Percentiles rank a stretch among this genome's conserved stretches.
These are phyloP conservation scores for Hypoxylon sp. DNA, from an alignment of 2,329 filamentous ascomycete genomes.

Conservation along the genomic window DNA sequence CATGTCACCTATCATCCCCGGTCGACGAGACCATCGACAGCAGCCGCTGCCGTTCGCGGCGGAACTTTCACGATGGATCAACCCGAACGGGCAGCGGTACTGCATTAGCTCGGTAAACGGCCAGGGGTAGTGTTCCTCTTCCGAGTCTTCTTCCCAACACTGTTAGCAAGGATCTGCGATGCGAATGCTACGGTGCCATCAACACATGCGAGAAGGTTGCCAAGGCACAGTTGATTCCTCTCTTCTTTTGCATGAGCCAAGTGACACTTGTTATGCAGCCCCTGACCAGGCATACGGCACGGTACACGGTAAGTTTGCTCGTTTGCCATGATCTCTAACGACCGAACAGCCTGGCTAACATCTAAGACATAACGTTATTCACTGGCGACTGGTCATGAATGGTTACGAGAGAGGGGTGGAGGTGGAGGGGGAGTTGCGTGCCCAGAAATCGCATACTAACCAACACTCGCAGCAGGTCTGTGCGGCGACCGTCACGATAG, in stretches of 20 bases:
- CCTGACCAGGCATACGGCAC: constrained; percentile 12
- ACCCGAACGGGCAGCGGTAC: constrained; percentile 9
- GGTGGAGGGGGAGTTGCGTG: too few relatives aligned
- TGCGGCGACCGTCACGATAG: background rate
- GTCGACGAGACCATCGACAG: background rate
- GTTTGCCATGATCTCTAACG: too few relatives aligned
- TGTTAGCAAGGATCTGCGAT: constrained; percentile 16
- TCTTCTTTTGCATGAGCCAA: constrained; percentile 29
- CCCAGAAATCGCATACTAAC: too few relatives aligned
- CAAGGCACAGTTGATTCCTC: background rate
- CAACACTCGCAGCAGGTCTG: too few relatives aligned
- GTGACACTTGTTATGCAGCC: constrained; percentile 15
- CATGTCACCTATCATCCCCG: constrained; percentile 12
- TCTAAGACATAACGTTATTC: too few relatives aligned
- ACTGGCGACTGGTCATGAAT: too few relatives aligned
- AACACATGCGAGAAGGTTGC: background rate
- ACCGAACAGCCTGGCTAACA: too few relatives aligned
- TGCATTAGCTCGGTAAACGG: constrained; percentile 18
- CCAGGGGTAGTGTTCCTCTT: constrained; percentile 9
- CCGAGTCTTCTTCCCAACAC: background rate
- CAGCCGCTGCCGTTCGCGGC: background rate
- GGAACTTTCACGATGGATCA: constrained; percentile 8
- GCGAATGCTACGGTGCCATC: constrained; percentile 19
- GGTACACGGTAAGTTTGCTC: too few relatives aligned
- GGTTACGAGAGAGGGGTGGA: too few relatives aligned